A percentile compares a stretch with the other conserved stretches of the same genome.
Conservation (phyloP, 2,329 filamentous ascomycete species). For the Ascomycota sp. region DNA sequence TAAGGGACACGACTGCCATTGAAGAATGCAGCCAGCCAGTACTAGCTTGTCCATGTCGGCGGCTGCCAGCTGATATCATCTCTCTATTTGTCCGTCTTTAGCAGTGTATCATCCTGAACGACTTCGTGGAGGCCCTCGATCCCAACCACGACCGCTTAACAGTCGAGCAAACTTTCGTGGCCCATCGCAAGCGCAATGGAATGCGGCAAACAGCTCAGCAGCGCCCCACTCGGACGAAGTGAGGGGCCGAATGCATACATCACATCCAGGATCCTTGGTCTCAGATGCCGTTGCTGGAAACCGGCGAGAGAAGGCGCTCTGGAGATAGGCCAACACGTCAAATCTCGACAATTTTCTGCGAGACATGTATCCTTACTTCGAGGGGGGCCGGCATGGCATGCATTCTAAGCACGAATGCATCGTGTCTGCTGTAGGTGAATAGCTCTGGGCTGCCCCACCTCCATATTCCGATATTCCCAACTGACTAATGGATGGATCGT, state of each 20-base stretch:
- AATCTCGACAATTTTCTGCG: conserved; percentile 77
- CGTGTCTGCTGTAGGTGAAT: conserved; percentile 49
- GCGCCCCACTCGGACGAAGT: conserved; percentile 19
- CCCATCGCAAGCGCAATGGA: conserved; percentile 30
- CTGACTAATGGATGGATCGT: conserved; percentile 2
- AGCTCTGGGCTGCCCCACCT: neutral
- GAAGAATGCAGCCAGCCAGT: too few species aligned
- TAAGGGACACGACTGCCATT: too few species aligned
- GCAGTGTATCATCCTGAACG: neutral
- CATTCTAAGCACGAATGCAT: conserved; percentile 49
- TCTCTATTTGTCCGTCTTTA: too few species aligned
- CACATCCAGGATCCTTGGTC: conserved; percentile 10
- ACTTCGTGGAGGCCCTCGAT: neutral
- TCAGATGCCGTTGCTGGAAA: conserved; percentile 12
- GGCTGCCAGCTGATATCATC: too few species aligned
- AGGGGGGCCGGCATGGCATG: conserved; percentile 70
- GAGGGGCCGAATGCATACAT: conserved; percentile 2
- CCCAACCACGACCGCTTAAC: neutral
- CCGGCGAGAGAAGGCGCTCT: conserved; percentile 57
- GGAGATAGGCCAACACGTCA: conserved; percentile 80
- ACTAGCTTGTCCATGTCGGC: too few species aligned
- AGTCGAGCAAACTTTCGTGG: neutral
- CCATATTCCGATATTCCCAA: neutral
- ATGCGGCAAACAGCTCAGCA: conserved; percentile 31
- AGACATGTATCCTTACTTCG: conserved; percentile 71